Conservation (phyloP, 2,329 filamentous ascomycete genomes). For the Aspergillus pseudoglaucus region DNA sequence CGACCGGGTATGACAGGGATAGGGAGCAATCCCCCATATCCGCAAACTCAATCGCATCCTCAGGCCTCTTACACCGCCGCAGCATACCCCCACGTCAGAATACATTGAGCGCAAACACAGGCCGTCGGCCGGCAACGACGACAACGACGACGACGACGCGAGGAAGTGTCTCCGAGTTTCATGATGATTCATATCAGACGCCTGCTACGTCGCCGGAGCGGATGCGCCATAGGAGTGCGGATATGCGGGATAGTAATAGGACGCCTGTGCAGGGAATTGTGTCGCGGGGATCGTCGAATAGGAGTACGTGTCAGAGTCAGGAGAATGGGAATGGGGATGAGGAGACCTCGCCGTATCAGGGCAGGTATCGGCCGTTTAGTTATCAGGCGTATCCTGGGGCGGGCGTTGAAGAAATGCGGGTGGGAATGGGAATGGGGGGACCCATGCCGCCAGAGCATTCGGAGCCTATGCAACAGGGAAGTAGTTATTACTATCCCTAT, state of each 20-base stretch:
- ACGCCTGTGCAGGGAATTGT: neutral
- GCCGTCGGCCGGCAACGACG: neutral
- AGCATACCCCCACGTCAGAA: conserved; percentile 16
- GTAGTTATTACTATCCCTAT: no score
- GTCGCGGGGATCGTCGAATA: neutral
- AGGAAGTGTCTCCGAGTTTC: neutral
- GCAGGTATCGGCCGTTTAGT: neutral
- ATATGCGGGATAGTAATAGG: neutral
- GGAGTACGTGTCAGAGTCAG: neutral
- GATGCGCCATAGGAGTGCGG: conserved; percentile 14
- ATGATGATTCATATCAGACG: conserved; percentile 14
- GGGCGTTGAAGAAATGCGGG: neutral
- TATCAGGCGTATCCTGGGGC: neutral
- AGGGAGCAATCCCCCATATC: neutral
- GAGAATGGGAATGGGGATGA: neutral
- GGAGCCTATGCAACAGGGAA: no score
- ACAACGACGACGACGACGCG: neutral
- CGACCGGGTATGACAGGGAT: no score
- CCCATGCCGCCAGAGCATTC: no score
- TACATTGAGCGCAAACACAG: conserved; percentile 3
- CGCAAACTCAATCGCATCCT: neutral
- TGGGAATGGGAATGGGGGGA: no score
- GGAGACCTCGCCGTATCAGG: neutral
- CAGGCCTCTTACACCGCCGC: conserved; percentile 18
- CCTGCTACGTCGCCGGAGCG: conserved; percentile 18